phyloP scores from a whole-genome alignment of 306 rosid species.

The Casuarina glauca region DNA sequence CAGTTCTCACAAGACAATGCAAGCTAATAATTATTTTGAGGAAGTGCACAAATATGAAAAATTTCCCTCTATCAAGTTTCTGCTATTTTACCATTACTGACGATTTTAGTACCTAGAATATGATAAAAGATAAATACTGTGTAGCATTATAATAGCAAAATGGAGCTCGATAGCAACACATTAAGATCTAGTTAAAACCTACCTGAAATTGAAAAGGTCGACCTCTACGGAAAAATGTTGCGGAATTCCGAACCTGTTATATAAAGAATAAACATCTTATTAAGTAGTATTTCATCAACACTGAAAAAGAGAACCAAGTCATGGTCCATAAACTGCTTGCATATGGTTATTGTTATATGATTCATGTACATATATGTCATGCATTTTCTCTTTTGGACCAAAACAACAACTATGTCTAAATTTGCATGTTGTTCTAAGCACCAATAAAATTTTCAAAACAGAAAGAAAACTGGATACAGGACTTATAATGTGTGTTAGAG shows the following conservation, averaged over 20 bases:
- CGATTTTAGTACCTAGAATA: background rate
- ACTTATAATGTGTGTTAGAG: background rate
- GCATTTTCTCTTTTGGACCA: background rate
- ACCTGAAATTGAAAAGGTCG: constrained; percentile 9
- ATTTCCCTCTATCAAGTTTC: background rate
- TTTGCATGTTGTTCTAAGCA: background rate
- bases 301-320: background rate
- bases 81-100: background rate
- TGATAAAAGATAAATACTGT: background rate
- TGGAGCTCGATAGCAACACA: background rate
- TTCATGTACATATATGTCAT: background rate
- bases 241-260: constrained; percentile 7
- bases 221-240: background rate
- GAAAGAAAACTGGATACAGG: background rate
- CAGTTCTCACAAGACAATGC: background rate
- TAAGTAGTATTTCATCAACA: background rate
- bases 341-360: background rate
- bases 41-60: background rate
- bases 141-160: background rate
- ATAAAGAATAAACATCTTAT: background rate
- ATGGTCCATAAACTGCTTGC: background rate
- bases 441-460: background rate
- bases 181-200: background rate
- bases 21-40: background rate
- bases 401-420: background rate